A percentile compares a stretch with the other conserved stretches of the same genome.
Conservation (phyloP, 768 basidiomycete genomes). For the Boletus barrowsii region DNA sequence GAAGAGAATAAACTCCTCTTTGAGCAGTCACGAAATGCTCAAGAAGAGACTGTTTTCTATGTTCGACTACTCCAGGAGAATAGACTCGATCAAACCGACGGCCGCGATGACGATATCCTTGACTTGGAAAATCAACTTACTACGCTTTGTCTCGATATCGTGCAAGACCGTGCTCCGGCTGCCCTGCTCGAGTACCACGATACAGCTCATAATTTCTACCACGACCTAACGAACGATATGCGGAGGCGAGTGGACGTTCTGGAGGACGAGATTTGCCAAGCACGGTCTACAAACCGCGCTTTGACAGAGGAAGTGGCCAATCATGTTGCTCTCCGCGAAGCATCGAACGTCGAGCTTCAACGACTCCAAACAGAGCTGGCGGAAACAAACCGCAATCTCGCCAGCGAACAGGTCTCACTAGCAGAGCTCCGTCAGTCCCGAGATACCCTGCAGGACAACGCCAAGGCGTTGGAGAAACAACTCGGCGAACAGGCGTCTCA, state of each 20-base stretch:
- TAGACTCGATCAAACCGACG: not conserved
- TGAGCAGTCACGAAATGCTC: conserved; percentile 15
- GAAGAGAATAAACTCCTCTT: conserved; percentile 49
- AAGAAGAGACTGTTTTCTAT: conserved; percentile 18
- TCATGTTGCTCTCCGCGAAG: conserved; percentile 40
- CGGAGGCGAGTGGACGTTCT: conserved; percentile 10
- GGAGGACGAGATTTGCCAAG: conserved; percentile 12
- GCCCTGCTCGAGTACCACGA: conserved; percentile 14
- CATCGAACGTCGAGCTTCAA: conserved; percentile 42
- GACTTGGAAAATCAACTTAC: conserved; percentile 20
- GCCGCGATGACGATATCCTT: not conserved
- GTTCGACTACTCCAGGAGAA: conserved; percentile 10
- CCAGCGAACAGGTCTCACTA: conserved; percentile 21
- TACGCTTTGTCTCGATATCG: conserved; percentile 17
- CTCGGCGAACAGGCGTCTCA: conserved; percentile 31
- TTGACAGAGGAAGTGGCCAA: conserved; percentile 38
- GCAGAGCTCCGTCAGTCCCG: conserved; percentile 16
- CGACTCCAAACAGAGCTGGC: conserved; percentile 38
- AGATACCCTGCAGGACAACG: conserved; percentile 26
- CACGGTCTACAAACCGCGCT: conserved; percentile 14
- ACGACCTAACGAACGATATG: conserved; percentile 35
- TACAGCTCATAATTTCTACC: conserved; percentile 37
- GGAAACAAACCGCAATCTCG: conserved; percentile 17
- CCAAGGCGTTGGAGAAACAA: conserved; percentile 26
- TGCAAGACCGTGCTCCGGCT: conserved; percentile 6